Base-by-base conservation (phyloP, 208 protist genomes). In the Wallacemonas sp. region DNA sequence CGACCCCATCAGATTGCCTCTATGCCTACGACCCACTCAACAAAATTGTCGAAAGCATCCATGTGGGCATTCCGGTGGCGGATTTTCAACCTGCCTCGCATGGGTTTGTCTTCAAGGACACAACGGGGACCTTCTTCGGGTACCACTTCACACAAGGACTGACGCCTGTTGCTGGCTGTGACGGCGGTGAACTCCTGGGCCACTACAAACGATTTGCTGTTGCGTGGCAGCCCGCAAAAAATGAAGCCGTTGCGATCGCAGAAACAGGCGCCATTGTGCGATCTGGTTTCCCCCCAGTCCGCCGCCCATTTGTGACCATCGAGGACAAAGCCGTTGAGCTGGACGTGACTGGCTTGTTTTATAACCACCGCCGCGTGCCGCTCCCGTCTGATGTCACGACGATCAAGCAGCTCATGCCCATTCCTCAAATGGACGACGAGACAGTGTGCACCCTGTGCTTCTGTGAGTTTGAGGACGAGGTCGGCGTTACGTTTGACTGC, bases 401-500 rank as follows among this genome's bases (percentile, higher is more conserved):
- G 3, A 12, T 58, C 31, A 22, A 2, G 27, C 6, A 6, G 9
- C 24, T 58, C 51, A 58, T 58, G 30, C 51, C 8, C 30, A 27
- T 58, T 19, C 51, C 51, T 2, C 62, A 79, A 22, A 53, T 56
- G 42, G 83, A 89, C 12, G 67, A 75, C 17, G 82, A 79, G 44
- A 45, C 59, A 38, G 49, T 76, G 38, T 96, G 90, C 66, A 75
- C 73, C 12, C 71, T 96, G 60, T 96, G 90, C 75, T 66, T 93
- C 56, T 92, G 85, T 49, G 85, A 91, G 61, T 88, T 93, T 47
- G 86, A 92, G 21, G 77, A 80, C 30, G 77, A 69, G 1, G 77
- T 77, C 24, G 83, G 90, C 55, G 28, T 96, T 3, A 91, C 84
- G 19, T 66, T 96, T 0, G 90, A 96, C 66, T 96, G 90, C 62